phyloP scores from a whole-genome alignment of 352 stramenopile species.

The Aphanomyces astaci region DNA sequence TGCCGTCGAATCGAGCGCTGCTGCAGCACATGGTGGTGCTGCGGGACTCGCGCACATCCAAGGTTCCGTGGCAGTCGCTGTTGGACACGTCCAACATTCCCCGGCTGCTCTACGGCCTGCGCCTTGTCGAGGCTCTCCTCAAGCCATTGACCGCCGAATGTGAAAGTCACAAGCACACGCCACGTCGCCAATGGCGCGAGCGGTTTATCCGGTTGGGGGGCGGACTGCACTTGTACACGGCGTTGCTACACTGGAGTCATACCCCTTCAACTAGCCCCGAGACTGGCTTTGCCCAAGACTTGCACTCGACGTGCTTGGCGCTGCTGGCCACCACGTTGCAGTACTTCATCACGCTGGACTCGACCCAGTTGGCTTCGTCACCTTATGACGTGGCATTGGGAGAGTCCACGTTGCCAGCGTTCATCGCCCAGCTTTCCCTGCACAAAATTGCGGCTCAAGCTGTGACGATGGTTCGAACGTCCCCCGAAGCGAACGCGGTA shows the following conservation, averaged over 20 bases:
- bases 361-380: not conserved
- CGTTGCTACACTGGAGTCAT: slow-evolving; percentile 29
- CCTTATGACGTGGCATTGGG: slow-evolving; percentile 6
- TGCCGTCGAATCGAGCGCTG: slow-evolving; percentile 60
- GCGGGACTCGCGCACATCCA: slow-evolving; percentile 23
- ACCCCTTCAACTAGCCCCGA: slow-evolving; percentile 1
- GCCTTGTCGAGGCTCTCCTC: slow-evolving; percentile 60
- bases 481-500: not conserved
- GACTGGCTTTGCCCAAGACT: slow-evolving; percentile 27
- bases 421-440: not conserved
- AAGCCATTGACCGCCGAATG: slow-evolving; percentile 30
- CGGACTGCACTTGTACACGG: slow-evolving; percentile 36
- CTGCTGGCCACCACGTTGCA: slow-evolving; percentile 29
- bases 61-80: slow-evolving; percentile 36
- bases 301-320: slow-evolving; percentile 42
- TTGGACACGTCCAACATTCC: slow-evolving; percentile 43
- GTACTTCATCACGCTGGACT: slow-evolving; percentile 33
- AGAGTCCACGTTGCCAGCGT: not conserved
- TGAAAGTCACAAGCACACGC: slow-evolving; percentile 18
- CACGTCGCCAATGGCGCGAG: slow-evolving; percentile 64
- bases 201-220: slow-evolving; percentile 65
- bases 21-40: slow-evolving; percentile 60
- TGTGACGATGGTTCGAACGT: not conserved
- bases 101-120: slow-evolving; percentile 53
- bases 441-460: not conserved